Percentiles rank a stretch among this genome's conserved stretches.
Conservation (phyloP, 345 rosid genomes). For the Brassica incana region DNA sequence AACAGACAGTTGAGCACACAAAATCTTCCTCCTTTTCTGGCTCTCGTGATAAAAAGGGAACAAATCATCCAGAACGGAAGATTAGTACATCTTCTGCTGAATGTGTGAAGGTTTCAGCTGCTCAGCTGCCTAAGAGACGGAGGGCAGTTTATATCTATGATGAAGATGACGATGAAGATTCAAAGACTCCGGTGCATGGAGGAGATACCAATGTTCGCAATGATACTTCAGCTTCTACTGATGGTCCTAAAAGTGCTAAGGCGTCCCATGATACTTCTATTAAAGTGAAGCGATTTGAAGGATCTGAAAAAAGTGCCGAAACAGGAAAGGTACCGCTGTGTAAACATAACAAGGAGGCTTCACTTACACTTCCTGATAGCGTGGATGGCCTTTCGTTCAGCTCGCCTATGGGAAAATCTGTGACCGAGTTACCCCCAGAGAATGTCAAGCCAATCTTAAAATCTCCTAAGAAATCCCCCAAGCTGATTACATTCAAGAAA, state of each 20-base stretch:
- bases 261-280: conserved; percentile 33
- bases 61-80: conserved; percentile 43
- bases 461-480: conserved; percentile 64
- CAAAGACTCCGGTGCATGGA: conserved; percentile 86
- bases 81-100: conserved; percentile 40
- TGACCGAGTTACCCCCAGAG: conserved; percentile 33
- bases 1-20: conserved; percentile 63
- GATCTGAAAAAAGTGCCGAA: conserved; percentile 33
- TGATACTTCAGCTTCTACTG: conserved; percentile 38
- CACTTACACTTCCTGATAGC: conserved; percentile 36
- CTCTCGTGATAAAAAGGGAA: conserved; percentile 48
- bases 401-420: conserved; percentile 44
- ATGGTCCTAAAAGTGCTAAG: conserved; percentile 40
- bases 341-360: conserved; percentile 37
- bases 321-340: conserved; percentile 39
- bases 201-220: conserved; percentile 44
- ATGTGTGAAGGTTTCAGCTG: conserved; percentile 41
- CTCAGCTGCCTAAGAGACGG: conserved; percentile 59
- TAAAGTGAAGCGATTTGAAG: conserved; percentile 30
- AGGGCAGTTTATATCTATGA: conserved; percentile 72
- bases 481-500: conserved; percentile 33
- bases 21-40: conserved; percentile 48
- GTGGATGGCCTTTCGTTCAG: conserved; percentile 34
- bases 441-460: conserved; percentile 42
- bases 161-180: conserved; percentile 63